Base-by-base conservation (phyloP, 2,329 filamentous ascomycete species). In the Xylaria sp. region DNA sequence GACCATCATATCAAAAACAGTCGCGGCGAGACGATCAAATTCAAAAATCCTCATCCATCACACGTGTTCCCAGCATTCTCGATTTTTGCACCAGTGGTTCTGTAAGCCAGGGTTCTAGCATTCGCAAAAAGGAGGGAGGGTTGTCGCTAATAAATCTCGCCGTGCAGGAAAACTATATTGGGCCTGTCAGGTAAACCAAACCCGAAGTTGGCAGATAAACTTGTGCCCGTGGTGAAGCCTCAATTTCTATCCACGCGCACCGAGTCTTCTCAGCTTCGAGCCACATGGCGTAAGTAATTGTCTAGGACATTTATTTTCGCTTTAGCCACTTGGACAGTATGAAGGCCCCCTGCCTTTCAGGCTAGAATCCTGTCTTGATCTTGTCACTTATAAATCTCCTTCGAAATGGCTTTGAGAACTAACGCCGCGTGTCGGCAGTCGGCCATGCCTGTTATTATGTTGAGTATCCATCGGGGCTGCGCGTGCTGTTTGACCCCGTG, bases 401-500 rank as follows among this genome's bases (percentile, higher is more conserved):
- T 33, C n/a, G 22, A 1, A 27, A 39, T 39, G 10, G 13, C 11
- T 7, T 20, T 10, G 11, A 44, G 25, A 51, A 13, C 53, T 55
- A 44, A 55, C 15, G 15, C 11, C 13, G 36, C 17, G 22, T 55
- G 13, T 29, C 27, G 4, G 25, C 25, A 55, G 53, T 98, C 2
- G 95, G 95, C 39, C 95, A 98, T 78, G 94, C 95, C 3, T 97
- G 94, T 82, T 97, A 94, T 82, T 94, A 93, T 75, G 88, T 97
- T 72, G 95, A 97, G 79, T 97, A 94, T 74, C 93, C 94, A 1
- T 86, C 87, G 15, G 95, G 95, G 0, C 83, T 98, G 60, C 89
- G 95, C 61, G 93, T 97, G 3, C 87, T 98, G 3, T 97, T 97
- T 77, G 95, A 97, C 75, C 95, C 95, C 1, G 94, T 97, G 38